A percentile compares a stretch with the other conserved stretches of the same genome.
Evolutionary conservation across 176 grass and related monocot genomes (phyloP).

Genomic region (Puya raimondii): DNA sequence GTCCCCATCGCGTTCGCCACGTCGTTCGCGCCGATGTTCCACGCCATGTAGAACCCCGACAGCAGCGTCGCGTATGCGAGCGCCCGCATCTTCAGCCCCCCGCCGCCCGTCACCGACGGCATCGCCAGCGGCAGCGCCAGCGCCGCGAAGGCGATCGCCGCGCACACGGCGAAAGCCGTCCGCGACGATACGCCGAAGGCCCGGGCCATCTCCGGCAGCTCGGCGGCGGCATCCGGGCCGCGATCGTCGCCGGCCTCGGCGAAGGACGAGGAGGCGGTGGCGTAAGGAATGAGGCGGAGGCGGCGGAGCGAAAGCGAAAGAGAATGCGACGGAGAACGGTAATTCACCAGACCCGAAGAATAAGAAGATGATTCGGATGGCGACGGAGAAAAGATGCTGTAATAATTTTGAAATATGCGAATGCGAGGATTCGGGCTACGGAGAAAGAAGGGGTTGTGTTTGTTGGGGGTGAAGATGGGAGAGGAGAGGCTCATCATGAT

Average conservation of each 20-base stretch:
- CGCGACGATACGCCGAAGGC: constrained; percentile 73
- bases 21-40: constrained; percentile 97
- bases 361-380: constrained; percentile 13
- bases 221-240: constrained; percentile 5
- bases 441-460: constrained; percentile 34
- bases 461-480: constrained; percentile 48
- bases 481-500: constrained; percentile 54
- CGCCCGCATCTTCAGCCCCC: constrained; percentile 42
- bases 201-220: constrained; percentile 61
- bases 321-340: constrained; percentile 11
- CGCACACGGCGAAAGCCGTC: constrained; percentile 54
- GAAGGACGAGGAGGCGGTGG: constrained; percentile 61
- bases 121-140: constrained; percentile 58
- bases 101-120: constrained; percentile 43
- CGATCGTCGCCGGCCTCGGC: constrained; percentile 33
- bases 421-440: constrained; percentile 18
- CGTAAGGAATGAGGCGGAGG: constrained; percentile 14
- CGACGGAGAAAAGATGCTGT: neutral
- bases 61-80: constrained; percentile 65
- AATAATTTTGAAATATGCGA: too few species aligned
- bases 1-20: constrained; percentile 99
- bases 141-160: constrained; percentile 60
- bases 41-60: constrained; percentile 95
- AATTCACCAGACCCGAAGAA: constrained; percentile 2
- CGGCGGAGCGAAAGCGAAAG: constrained; percentile 8